These are phyloP conservation scores for Bruguiera gymnorhiza DNA, from an alignment of 345 rosid species.

Conservation along the genomic window DNA sequence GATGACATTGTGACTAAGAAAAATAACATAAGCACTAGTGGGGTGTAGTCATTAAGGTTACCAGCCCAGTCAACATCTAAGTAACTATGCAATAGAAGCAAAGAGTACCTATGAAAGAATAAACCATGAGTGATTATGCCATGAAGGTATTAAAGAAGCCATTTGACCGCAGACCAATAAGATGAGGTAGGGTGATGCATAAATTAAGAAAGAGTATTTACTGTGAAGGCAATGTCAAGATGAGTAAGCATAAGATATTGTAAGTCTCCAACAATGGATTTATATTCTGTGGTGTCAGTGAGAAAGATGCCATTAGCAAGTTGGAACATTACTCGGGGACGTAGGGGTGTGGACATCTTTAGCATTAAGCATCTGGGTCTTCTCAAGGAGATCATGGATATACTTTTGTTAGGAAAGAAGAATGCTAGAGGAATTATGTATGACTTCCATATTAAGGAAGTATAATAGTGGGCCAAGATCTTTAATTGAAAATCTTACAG, in stretches of 20 bases:
- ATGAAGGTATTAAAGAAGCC: no score
- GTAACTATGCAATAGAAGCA: background rate
- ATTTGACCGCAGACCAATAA: background rate
- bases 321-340: background rate
- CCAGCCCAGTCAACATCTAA: no score
- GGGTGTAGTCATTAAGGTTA: no score
- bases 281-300: no score
- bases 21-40: no score
- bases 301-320: background rate
- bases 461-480: background rate
- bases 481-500: background rate
- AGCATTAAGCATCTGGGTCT: background rate
- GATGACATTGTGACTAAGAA: no score
- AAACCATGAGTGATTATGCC: background rate
- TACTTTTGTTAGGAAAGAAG: background rate
- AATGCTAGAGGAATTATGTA: background rate
- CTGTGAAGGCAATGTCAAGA: background rate
- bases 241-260: background rate
- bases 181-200: background rate
- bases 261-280: background rate
- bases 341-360: background rate
- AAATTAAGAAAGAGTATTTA: background rate
- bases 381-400: background rate
- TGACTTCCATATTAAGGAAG: background rate
- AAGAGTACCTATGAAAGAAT: no score